phyloP scores from a whole-genome alignment of 2,329 filamentous ascomycete genomes.

The Botrytis byssoidea region DNA sequence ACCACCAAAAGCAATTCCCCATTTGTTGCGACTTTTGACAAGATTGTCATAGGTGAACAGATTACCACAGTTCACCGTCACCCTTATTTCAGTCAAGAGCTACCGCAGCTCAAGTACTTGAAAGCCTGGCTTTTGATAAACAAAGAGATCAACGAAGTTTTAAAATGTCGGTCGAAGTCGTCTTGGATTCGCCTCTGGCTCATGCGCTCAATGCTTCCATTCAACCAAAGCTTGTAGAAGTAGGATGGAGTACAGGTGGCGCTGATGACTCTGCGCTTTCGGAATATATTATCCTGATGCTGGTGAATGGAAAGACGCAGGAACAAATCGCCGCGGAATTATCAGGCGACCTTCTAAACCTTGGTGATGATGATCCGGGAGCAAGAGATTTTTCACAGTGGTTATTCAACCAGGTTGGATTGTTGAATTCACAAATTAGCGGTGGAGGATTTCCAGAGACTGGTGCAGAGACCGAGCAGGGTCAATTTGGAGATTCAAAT shows the following conservation, averaged over 20 bases:
- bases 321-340: constrained; percentile 87
- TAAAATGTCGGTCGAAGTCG: constrained; percentile 75
- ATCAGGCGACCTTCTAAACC: constrained; percentile 78
- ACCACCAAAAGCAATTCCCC: background rate
- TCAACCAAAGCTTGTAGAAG: constrained; percentile 87
- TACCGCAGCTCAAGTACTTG: constrained; percentile 11
- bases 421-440: constrained; percentile 62
- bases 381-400: constrained; percentile 83
- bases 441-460: constrained; percentile 38
- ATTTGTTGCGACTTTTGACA: background rate
- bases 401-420: constrained; percentile 85
- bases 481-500: constrained; percentile 55
- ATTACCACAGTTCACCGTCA: background rate
- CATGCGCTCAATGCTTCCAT: constrained; percentile 79
- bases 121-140: constrained; percentile 20
- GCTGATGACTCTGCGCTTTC: constrained; percentile 76
- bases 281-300: constrained; percentile 97
- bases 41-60: background rate
- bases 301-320: constrained; percentile 91
- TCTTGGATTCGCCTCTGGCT: constrained; percentile 77
- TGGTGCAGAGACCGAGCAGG: constrained; percentile 37
- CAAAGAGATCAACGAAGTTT: constrained; percentile 24
- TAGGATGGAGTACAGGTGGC: constrained; percentile 84
- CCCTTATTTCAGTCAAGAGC: constrained; percentile 11
- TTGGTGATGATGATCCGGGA: constrained; percentile 78